Percentiles rank a stretch among this genome's conserved stretches.
Evolutionary conservation across 2,329 filamentous ascomycete species (phyloP).

Genomic region (Penicillium hesseltinei): DNA sequence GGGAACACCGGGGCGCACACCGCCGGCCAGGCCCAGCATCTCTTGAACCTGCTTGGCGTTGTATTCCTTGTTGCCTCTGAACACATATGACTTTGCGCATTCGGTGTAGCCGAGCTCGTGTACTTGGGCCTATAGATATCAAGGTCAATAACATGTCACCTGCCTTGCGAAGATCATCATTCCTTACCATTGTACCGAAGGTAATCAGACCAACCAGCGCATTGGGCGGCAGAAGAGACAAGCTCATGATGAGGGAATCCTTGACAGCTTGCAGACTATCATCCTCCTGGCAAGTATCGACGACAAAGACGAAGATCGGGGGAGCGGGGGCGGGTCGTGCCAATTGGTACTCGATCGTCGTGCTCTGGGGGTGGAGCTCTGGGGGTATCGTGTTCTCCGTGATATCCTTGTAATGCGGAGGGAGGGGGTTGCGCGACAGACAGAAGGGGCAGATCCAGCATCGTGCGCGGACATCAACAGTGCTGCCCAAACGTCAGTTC

Average conservation of each 20-base stretch:
- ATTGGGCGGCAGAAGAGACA: constrained; percentile 62
- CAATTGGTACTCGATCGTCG: constrained; percentile 66
- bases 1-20: constrained; percentile 66
- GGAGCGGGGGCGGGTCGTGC: constrained; percentile 61
- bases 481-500: constrained; percentile 43
- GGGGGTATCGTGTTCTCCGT: constrained; percentile 64
- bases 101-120: constrained; percentile 98
- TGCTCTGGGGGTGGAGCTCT: constrained; percentile 63
- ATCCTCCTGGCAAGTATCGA: constrained; percentile 68
- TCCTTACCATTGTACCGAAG: constrained; percentile 79
- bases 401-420: constrained; percentile 68
- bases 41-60: constrained; percentile 98
- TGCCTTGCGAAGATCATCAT: neutral
- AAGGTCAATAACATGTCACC: constrained; percentile 9
- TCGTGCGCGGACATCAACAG: constrained; percentile 64
- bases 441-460: constrained; percentile 71
- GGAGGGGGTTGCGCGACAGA: constrained; percentile 63
- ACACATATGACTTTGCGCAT: constrained; percentile 97
- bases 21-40: constrained; percentile 81
- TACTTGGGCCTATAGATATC: constrained; percentile 69
- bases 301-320: constrained; percentile 68
- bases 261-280: constrained; percentile 66
- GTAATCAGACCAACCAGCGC: constrained; percentile 65
- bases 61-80: constrained; percentile 97
- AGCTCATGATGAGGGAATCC: constrained; percentile 65